Conservation (phyloP, 805 yeast species). For the Barnettozyma pratensis region DNA sequence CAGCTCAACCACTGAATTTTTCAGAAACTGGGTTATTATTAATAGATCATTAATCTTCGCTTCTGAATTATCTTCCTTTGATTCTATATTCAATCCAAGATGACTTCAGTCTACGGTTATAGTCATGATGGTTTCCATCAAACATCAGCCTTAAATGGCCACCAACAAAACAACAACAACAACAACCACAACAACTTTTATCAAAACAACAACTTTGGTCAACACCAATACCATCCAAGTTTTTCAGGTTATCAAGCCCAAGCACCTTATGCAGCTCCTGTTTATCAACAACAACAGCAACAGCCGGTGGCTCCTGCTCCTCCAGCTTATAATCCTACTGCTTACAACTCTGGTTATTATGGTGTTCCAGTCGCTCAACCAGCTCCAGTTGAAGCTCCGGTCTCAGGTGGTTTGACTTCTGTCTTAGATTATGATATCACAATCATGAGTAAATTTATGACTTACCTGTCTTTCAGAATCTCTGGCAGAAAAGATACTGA, state of each 20-base stretch:
- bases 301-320: slow-evolving; percentile 8
- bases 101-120: slow-evolving; percentile 22
- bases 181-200: background rate
- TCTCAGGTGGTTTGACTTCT: slow-evolving; percentile 68
- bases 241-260: slow-evolving; percentile 2
- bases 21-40: too few species aligned
- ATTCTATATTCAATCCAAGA: slow-evolving; percentile 2
- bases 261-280: background rate
- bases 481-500: slow-evolving; percentile 45
- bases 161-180: slow-evolving; percentile 3
- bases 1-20: background rate
- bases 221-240: slow-evolving; percentile 1
- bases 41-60: background rate
- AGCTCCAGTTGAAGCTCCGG: slow-evolving; percentile 13
- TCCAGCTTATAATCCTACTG: slow-evolving; percentile 9
- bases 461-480: slow-evolving; percentile 68
- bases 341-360: slow-evolving; percentile 3
- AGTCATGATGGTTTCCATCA: slow-evolving; percentile 12
- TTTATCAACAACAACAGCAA: slow-evolving; percentile 10
- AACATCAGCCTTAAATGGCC: slow-evolving; percentile 1
- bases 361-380: slow-evolving; percentile 4
- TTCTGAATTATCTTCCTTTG: slow-evolving; percentile 1
- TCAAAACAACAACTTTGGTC: background rate
- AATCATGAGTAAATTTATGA: slow-evolving; percentile 73
- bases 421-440: slow-evolving; percentile 76